A percentile compares a stretch with the other conserved stretches of the same genome.
Conservation (phyloP, 805 yeast genomes). For the Saturnispora gosingensis region DNA sequence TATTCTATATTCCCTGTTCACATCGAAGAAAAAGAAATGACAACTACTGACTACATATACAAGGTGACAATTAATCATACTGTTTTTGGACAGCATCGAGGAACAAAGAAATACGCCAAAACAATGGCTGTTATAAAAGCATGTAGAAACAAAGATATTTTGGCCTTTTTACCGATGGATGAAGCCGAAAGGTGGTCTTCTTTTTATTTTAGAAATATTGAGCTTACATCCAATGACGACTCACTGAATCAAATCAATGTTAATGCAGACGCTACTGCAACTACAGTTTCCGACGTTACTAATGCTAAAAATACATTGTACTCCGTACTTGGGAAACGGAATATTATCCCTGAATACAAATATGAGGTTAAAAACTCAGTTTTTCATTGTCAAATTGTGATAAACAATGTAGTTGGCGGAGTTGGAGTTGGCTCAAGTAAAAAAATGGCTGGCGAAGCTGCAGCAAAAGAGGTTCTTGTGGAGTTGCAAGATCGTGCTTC, state of each 20-base stretch:
- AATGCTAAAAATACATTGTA: not conserved
- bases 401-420: constrained; percentile 1
- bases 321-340: not conserved
- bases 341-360: not conserved
- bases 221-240: not conserved
- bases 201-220: not conserved
- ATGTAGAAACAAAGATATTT: not conserved
- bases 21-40: not conserved
- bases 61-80: not conserved
- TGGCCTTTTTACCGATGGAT: not conserved
- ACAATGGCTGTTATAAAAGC: constrained; percentile 6
- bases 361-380: not conserved
- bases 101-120: constrained; percentile 5
- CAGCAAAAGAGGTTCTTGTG: constrained; percentile 2
- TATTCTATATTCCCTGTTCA: not conserved
- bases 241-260: not conserved
- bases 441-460: constrained; percentile 10
- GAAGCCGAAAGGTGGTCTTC: not conserved
- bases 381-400: not conserved
- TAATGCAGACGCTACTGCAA: not conserved
- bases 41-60: not conserved
- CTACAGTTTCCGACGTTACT: not conserved
- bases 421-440: constrained; percentile 7
- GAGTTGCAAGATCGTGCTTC: not conserved
- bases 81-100: not conserved